phyloP scores from a whole-genome alignment of 768 basidiomycete species.

The Russula sp. region DNA sequence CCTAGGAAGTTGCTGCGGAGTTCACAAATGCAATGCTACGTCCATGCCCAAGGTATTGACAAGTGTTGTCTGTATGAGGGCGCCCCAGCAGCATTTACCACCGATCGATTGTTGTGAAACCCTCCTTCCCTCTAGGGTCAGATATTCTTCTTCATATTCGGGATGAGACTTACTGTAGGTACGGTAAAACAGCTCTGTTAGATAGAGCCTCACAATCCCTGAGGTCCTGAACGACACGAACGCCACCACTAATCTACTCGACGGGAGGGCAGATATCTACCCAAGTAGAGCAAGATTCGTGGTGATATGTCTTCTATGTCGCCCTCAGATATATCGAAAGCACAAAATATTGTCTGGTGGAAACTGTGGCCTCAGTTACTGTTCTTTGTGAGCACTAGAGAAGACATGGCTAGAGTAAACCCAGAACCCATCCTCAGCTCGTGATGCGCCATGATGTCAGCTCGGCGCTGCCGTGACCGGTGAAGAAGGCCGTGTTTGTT shows the following conservation, averaged over 20 bases:
- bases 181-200: background rate
- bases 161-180: conserved; percentile 9
- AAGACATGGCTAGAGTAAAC: conserved; percentile 15
- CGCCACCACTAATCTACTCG: conserved; percentile 8
- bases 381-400: conserved; percentile 4
- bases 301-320: background rate
- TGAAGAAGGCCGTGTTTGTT: conserved; percentile 7
- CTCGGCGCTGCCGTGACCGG: background rate
- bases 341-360: conserved; percentile 17
- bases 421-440: background rate
- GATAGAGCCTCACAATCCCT: background rate
- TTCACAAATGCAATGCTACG: no score
- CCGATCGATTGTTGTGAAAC: no score
- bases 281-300: conserved; percentile 17
- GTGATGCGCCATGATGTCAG: background rate
- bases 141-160: conserved; percentile 14
- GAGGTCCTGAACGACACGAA: conserved; percentile 10
- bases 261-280: conserved; percentile 18
- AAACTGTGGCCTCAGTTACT: conserved; percentile 8
- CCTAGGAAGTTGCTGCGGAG: no score
- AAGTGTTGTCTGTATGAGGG: no score
- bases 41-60: no score
- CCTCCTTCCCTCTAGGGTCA: background rate
- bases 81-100: no score
- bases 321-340: background rate